Base-by-base conservation (phyloP, 257 asterid species). In the Dorcoceras hygrometricum region DNA sequence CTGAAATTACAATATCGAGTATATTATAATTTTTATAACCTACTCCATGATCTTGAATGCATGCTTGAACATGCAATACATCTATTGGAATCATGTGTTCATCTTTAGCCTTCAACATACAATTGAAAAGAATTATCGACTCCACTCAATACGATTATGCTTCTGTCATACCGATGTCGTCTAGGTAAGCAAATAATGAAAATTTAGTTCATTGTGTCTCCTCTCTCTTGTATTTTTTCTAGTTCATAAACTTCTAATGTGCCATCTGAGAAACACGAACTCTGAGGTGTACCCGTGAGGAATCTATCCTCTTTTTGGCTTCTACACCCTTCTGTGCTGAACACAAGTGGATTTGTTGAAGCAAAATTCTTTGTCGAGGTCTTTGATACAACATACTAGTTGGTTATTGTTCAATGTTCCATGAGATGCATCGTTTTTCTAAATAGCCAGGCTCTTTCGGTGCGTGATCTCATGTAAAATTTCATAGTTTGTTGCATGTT, bases 1-100 rank as follows among this genome's bases (percentile, higher is more conserved):
- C 39, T 50, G 19, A 58, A 66, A 59, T 69, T 63, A 50, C 23
- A 43, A 59, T 65, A 22, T 50, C 31, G 32, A 16, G 29, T 28
- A 39, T 69, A n/a, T 60, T 60, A 25, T 12, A 31, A 51, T 0
- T 69, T 20, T 46, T 19, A 58, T 3, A 14, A 29, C 26, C 10
- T 23, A 36, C 43, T 27, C 46, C 20, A 25, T 6, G 59, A 25
- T 51, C 53, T 31, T 69, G 31, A 65, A 26, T 60, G 12, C 22
- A 12, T 11, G 32, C 1, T 29, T 64, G 62, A 39, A 56, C 58
- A 18, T 65, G 28, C 19, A 22, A 27, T 55, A 24, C 57, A 53
- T 48, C 12, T 16, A 19, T 7, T 29, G 34, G 34, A 29, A 29
- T 29, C 34, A 29, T 29, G 8, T 29, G 34, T 29, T 29, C 34